Conservation (phyloP, 108 stramenopile genomes). For the Chaetoceros tenuissimus region DNA sequence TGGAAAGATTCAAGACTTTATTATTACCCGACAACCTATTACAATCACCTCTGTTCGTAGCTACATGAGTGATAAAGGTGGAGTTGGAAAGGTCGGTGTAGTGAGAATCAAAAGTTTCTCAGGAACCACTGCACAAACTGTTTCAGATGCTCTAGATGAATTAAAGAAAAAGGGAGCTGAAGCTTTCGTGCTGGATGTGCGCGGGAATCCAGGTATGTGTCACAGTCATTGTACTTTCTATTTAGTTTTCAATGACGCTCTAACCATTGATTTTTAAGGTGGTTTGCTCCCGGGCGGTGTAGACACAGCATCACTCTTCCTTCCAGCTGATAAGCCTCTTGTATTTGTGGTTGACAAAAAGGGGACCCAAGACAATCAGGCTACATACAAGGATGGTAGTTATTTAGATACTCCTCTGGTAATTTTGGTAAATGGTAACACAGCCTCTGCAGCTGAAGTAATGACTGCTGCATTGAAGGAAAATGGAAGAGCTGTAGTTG, state of each 20-base stretch:
- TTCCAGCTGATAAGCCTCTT: slow-evolving; percentile 54
- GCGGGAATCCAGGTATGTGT: slow-evolving; percentile 94
- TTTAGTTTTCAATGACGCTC: too few relatives aligned
- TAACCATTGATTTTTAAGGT: too few relatives aligned
- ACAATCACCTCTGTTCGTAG: slow-evolving; percentile 75
- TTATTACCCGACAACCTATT: slow-evolving; percentile 73
- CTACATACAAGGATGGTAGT: slow-evolving; percentile 52
- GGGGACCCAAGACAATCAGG: slow-evolving; percentile 47
- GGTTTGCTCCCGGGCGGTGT: slow-evolving; percentile 92
- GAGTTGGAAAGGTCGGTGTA: slow-evolving; percentile 56
- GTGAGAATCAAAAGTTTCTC: slow-evolving; percentile 86
- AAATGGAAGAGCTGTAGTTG: slow-evolving; percentile 64
- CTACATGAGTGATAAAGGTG: slow-evolving; percentile 41
- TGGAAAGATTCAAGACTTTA: slow-evolving; percentile 72
- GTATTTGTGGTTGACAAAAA: slow-evolving; percentile 68
- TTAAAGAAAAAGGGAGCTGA: slow-evolving; percentile 78
- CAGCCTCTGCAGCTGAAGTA: slow-evolving; percentile 85
- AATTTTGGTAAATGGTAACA: slow-evolving; percentile 76
- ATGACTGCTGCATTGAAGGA: slow-evolving; percentile 84
- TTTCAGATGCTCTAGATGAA: slow-evolving; percentile 48
- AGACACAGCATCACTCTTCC: slow-evolving; percentile 86
- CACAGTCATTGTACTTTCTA: too few relatives aligned
- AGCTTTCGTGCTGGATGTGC: slow-evolving; percentile 72
- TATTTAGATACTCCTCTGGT: slow-evolving; percentile 59
- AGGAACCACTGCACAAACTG: slow-evolving; percentile 74